Base-by-base conservation (phyloP, 192 early-diverging fungal genomes). In the Coemansia sp. region DNA sequence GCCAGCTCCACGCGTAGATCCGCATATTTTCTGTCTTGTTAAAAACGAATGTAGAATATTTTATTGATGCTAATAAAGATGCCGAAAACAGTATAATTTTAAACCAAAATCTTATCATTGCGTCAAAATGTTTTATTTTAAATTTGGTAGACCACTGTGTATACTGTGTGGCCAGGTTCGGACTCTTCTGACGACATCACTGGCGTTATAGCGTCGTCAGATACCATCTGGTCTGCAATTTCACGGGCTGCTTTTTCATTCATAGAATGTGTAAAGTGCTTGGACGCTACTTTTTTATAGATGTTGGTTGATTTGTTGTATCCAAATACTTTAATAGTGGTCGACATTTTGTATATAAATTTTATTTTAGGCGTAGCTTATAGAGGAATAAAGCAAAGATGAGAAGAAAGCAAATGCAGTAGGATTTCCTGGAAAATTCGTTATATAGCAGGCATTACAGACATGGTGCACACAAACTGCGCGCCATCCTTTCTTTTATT, bases 11-110 rank as follows among this genome's bases (percentile, higher is more conserved):
- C 19, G 18, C 43, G 16, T 43, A 21, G 43, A 19, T 40, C 7
- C 43, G 51, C 10, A 12, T 40, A 2, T 64, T 70, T 45, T 48
- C 23, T 30, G 18, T 54, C 21, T 40, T 40, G 35, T 40, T 33
- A 54, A 29, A 52, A 32, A 8, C 9, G 6, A 28, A 25, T 31
- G 28, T 52, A 52, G 16, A 52, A 11, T 40, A 40, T 40, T 40
- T 32, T 40, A 16, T 16, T 40, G 12, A 5, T 16, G 35, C 6
- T 40, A 16, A 40, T 16, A 40, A 16, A n/a, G n/a, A n/a, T n/a
- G n/a, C n/a, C n/a, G n/a, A n/a, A n/a, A n/a, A n/a, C n/a, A n/a
- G n/a, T n/a, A n/a, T n/a, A n/a, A n/a, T n/a, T n/a, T n/a, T n/a
- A n/a, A n/a, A n/a, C n/a, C n/a, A n/a, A n/a, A n/a, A n/a, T n/a